Conservation (phyloP, 352 stramenopile species). For the Phytopythium litorale region DNA sequence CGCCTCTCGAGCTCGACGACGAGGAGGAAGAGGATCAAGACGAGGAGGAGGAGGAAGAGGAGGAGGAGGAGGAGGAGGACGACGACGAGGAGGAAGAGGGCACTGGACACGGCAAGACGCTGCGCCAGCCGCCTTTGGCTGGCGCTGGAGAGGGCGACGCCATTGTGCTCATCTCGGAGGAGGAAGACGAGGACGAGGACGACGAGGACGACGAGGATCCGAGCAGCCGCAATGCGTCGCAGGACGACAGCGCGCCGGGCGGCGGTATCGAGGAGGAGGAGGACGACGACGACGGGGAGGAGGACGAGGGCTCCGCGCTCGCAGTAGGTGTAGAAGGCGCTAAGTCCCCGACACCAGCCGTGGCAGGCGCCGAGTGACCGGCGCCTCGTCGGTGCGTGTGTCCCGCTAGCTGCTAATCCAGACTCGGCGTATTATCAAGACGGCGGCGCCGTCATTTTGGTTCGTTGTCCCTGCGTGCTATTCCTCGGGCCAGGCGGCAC, state of each 20-base stretch:
- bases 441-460: neutral
- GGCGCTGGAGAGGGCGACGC: slow-evolving; percentile 29
- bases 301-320: slow-evolving; percentile 14
- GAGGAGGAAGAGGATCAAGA: slow-evolving; percentile 41
- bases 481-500: neutral
- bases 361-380: neutral
- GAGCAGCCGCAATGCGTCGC: slow-evolving; percentile 6
- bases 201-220: slow-evolving; percentile 10
- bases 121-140: slow-evolving; percentile 10
- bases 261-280: slow-evolving; percentile 11
- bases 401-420: neutral
- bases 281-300: slow-evolving; percentile 24
- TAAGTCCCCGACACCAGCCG: neutral
- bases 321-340: slow-evolving; percentile 28
- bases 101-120: slow-evolving; percentile 17
- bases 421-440: slow-evolving; percentile 1
- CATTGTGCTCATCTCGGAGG: slow-evolving; percentile 50
- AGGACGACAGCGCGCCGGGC: slow-evolving; percentile 2
- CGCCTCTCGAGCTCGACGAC: slow-evolving; percentile 54
- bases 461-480: neutral
- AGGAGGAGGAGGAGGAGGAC: slow-evolving; percentile 26
- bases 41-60: slow-evolving; percentile 29
- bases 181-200: slow-evolving; percentile 31
- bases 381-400: neutral
- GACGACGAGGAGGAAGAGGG: slow-evolving; percentile 30